Conservation (phyloP, 208 protist species). For the Acanthamoeba rhysodes region DNA sequence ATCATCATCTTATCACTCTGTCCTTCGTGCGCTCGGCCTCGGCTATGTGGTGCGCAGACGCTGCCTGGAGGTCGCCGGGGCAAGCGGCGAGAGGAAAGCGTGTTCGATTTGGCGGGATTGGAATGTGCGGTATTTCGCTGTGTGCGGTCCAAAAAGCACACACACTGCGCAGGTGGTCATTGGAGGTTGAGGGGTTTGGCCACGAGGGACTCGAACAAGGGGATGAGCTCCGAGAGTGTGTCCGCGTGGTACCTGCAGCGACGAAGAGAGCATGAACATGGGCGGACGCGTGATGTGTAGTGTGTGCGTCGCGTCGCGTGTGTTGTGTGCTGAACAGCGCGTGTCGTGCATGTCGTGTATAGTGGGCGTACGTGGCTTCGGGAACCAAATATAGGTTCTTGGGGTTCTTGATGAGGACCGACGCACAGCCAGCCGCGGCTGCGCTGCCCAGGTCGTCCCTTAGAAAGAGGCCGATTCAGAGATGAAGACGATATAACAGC, state of each 20-base stretch:
- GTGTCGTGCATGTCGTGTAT: no score
- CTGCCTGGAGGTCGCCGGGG: no score
- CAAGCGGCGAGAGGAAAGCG: no score
- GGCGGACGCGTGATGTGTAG: neutral
- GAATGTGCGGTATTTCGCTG: no score
- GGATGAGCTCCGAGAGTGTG: constrained; percentile 19
- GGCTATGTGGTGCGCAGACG: no score
- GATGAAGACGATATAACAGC: no score
- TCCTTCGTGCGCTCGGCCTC: no score
- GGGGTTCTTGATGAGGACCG: constrained; percentile 25
- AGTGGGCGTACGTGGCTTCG: neutral
- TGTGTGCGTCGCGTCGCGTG: neutral
- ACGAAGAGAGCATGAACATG: neutral
- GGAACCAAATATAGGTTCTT: constrained; percentile 52
- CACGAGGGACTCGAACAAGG: constrained; percentile 52
- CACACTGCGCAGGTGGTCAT: neutral
- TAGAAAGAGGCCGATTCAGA: no score
- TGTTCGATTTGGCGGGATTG: no score
- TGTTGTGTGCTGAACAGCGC: neutral
- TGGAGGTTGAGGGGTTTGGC: neutral
- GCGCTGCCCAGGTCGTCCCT: constrained; percentile 57
- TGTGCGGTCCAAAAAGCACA: no score
- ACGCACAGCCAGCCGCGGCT: neutral
- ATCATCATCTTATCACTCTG: no score
- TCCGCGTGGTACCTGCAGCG: constrained; percentile 7